phyloP scores from a whole-genome alignment of 2,329 filamentous ascomycete genomes.

The Aspergillus melleus region DNA sequence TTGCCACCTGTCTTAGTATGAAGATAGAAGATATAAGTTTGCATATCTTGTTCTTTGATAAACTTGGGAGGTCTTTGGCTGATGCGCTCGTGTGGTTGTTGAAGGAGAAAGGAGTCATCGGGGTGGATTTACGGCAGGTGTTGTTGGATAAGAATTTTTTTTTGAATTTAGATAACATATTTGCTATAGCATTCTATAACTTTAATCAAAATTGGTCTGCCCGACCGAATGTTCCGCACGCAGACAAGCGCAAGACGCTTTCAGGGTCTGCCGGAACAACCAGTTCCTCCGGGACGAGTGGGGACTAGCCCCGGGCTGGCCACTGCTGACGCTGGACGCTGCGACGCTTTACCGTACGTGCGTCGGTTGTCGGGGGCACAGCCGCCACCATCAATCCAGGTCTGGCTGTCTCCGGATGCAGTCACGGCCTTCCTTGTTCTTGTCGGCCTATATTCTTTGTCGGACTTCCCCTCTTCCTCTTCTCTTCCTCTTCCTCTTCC shows the following conservation, averaged over 20 bases:
- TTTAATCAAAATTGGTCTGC: no score
- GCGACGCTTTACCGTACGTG: neutral
- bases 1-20: no score
- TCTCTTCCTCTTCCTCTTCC: constrained; percentile 1
- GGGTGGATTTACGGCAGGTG: no score
- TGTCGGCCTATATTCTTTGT: neutral
- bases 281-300: neutral
- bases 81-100: no score
- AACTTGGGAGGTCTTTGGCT: no score
- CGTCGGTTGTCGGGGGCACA: constrained; percentile 22
- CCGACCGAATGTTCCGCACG: neutral
- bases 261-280: neutral
- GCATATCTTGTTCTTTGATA: no score
- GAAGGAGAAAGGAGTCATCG: no score
- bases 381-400: constrained; percentile 13
- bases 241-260: neutral
- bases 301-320: neutral
- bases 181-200: no score
- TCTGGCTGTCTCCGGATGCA: constrained; percentile 11
- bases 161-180: no score
- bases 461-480: neutral
- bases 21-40: no score
- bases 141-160: no score
- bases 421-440: neutral
- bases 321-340: no score